Conservation (phyloP, 202 grass and related monocot species). For the Saccharum hybrid region DNA sequence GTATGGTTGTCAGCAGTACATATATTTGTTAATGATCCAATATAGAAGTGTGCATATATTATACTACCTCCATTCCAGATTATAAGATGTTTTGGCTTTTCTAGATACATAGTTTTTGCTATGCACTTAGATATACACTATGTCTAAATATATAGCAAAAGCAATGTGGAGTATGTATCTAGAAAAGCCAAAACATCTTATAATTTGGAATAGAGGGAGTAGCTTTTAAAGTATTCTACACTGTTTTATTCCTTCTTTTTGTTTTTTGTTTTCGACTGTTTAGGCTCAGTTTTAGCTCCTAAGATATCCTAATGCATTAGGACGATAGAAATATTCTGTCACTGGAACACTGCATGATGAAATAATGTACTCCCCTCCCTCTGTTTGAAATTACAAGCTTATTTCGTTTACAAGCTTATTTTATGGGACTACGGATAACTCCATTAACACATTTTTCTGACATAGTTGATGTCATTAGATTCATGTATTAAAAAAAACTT, state of each 20-base stretch:
- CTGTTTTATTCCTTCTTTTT: conserved; percentile 4
- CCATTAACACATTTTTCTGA: not conserved
- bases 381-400: not conserved
- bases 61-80: not conserved
- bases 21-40: conserved; percentile 1
- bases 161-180: not conserved
- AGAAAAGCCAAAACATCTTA: not conserved
- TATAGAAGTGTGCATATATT: conserved; percentile 2
- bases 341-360: not conserved
- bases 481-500: not conserved
- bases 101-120: not conserved
- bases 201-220: not conserved
- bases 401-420: not conserved
- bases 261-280: not conserved
- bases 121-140: not conserved
- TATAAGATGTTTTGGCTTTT: not conserved
- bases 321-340: not conserved
- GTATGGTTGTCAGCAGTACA: conserved; percentile 1
- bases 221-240: not conserved
- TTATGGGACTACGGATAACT: not conserved
- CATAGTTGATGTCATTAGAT: not conserved
- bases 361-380: not conserved
- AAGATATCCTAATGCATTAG: not conserved
- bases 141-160: not conserved
- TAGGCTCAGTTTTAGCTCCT: not conserved